Evolutionary conservation across 139 green algal genomes (phyloP).

Genomic region (Nannochloris sp.): DNA sequence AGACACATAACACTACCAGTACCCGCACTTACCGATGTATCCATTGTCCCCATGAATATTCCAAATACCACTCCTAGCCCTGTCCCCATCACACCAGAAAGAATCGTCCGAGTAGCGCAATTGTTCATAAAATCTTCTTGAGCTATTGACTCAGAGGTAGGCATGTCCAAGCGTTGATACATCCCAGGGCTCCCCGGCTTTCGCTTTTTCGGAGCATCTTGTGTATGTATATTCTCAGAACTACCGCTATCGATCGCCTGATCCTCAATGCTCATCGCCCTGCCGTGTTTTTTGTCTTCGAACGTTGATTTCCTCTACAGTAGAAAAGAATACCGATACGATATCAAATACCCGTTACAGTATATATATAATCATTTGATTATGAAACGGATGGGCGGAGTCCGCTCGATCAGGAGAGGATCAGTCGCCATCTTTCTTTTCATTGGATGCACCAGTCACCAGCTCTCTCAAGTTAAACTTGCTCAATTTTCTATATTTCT

Average conservation of each 20-base stretch:
- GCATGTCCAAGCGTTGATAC: slow-evolving; percentile 43
- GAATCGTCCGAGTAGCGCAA: slow-evolving; percentile 65
- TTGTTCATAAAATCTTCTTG: slow-evolving; percentile 89
- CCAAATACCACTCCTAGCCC: slow-evolving; percentile 71
- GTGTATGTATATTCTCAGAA: no score
- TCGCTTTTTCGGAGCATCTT: neutral
- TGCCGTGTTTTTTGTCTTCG: no score
- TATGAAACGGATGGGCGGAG: no score
- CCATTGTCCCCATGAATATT: slow-evolving; percentile 74
- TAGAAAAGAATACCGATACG: no score
- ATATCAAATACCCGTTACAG: no score
- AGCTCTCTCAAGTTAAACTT: slow-evolving; percentile 16
- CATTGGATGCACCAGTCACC: neutral
- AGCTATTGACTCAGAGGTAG: slow-evolving; percentile 50
- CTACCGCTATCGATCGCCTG: no score
- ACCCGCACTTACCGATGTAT: slow-evolving; percentile 26
- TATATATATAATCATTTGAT: no score
- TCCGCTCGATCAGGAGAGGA: no score
- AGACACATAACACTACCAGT: neutral
- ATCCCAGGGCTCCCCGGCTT: slow-evolving; percentile 8
- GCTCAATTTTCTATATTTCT: slow-evolving; percentile 26
- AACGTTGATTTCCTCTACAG: no score
- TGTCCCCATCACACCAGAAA: slow-evolving; percentile 69
- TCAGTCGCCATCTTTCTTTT: neutral
- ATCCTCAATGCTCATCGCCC: no score